phyloP scores from a whole-genome alignment of 2,329 filamentous ascomycete genomes.

The Trichoderma sp. region DNA sequence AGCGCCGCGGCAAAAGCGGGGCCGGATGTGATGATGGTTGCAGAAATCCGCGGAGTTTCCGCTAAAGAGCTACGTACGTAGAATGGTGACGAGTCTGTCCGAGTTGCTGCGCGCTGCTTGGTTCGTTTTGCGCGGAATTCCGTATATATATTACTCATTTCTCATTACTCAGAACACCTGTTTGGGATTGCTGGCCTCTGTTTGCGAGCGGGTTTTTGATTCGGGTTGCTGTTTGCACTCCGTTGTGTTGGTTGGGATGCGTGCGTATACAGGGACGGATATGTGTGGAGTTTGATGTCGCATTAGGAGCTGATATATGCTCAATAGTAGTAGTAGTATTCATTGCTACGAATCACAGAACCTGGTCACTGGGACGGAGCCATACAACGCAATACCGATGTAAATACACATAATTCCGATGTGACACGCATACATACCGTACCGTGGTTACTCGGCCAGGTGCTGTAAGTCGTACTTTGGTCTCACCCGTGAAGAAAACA shows the following conservation, averaged over 20 bases:
- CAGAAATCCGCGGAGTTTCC: constrained; percentile 14
- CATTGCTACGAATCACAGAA: not conserved
- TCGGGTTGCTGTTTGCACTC: not conserved
- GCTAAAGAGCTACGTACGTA: not conserved
- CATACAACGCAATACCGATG: not conserved
- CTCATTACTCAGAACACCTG: not conserved
- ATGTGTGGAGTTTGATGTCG: not conserved
- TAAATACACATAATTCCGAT: not conserved
- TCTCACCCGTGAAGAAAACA: not conserved
- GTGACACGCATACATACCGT: not conserved
- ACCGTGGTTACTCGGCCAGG: not conserved
- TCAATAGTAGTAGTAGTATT: no score
- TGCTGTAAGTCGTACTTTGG: not conserved
- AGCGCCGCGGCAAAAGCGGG: not conserved
- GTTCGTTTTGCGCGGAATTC: not conserved
- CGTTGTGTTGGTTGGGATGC: not conserved
- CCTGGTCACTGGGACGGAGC: not conserved
- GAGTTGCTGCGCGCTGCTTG: not conserved
- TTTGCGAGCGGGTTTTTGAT: not conserved
- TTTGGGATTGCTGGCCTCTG: not conserved
- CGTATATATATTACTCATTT: not conserved
- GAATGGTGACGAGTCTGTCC: not conserved
- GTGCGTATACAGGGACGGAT: not conserved
- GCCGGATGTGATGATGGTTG: not conserved
- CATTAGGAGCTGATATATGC: not conserved